These are phyloP conservation scores for Haplographium delicatum DNA, from an alignment of 495 filamentous ascomycete genomes.

Conservation along the genomic window DNA sequence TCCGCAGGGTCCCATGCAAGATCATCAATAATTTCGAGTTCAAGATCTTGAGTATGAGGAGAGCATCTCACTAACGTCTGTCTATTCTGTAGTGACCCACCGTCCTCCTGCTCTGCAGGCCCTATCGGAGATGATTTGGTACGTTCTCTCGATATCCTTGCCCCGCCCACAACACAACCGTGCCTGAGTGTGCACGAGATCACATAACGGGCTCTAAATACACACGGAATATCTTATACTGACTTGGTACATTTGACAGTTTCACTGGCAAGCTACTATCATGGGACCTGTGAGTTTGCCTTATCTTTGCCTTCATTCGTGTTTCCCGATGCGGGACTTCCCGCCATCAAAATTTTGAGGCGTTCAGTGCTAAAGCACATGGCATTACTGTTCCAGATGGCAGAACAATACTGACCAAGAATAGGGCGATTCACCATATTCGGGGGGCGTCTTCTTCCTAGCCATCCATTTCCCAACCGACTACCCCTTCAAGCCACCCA, in stretches of 20 bases:
- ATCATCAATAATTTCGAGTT: conserved; percentile 21
- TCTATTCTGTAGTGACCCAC: conserved; percentile 70
- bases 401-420: conserved; percentile 28
- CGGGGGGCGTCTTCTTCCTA: conserved; percentile 96
- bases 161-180: conserved; percentile 1
- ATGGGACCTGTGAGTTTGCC: conserved; percentile 89
- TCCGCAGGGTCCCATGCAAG: conserved; percentile 23
- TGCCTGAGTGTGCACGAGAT: conserved; percentile 13
- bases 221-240: conserved; percentile 12
- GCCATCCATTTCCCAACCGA: conserved; percentile 98
- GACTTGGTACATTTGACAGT: conserved; percentile 48
- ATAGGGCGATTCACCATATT: conserved; percentile 87
- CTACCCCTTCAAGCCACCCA: conserved; percentile 99
- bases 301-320: conserved; percentile 17
- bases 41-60: background rate
- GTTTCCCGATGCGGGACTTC: conserved; percentile 6
- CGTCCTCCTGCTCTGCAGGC: conserved; percentile 96
- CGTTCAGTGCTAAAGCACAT: conserved; percentile 9
- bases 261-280: conserved; percentile 99
- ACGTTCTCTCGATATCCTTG: conserved; percentile 38
- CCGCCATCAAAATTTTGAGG: conserved; percentile 9
- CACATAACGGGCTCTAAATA: conserved; percentile 6
- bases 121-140: conserved; percentile 97
- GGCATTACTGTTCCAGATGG: conserved; percentile 15
- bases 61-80: conserved; percentile 34